A percentile compares a stretch with the other conserved stretches of the same genome.
Conservation (phyloP, 805 yeast genomes). For the Starmerella kuoi region DNA sequence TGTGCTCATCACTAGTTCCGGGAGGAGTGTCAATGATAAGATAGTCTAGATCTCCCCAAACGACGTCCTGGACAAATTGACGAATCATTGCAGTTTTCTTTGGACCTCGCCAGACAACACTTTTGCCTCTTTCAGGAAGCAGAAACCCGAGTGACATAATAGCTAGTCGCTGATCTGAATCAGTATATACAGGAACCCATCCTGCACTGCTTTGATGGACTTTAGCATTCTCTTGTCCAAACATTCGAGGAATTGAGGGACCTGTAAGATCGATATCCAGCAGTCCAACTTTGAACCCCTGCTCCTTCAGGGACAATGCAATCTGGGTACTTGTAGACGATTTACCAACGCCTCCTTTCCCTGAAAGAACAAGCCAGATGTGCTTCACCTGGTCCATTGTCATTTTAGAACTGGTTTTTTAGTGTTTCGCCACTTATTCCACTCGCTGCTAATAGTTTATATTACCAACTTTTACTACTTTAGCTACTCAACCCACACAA, state of each 20-base stretch:
- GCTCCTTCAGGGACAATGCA: constrained; percentile 62
- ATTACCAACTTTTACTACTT: no score
- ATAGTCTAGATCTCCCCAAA: constrained; percentile 74
- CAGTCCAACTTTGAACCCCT: constrained; percentile 80
- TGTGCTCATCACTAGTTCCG: constrained; percentile 97
- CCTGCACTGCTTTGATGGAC: constrained; percentile 73
- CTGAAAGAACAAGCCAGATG: constrained; percentile 71
- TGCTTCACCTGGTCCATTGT: constrained; percentile 41
- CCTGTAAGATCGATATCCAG: constrained; percentile 93
- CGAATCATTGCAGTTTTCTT: constrained; percentile 95
- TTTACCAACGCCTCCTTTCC: constrained; percentile 84
- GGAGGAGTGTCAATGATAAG: constrained; percentile 94
- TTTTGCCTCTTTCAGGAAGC: constrained; percentile 68
- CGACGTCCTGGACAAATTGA: constrained; percentile 81
- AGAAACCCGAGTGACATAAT: constrained; percentile 85
- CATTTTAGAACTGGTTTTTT: no score
- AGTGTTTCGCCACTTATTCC: no score
- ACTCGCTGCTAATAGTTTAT: no score
- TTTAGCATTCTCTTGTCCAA: constrained; percentile 70
- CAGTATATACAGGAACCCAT: constrained; percentile 79
- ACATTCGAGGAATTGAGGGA: constrained; percentile 92
- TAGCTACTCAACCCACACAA: no score
- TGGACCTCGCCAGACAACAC: constrained; percentile 98
- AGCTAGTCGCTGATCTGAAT: constrained; percentile 36
- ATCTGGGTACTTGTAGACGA: constrained; percentile 91